Conservation (phyloP, 23 red algal species). For the Gracilaria domingensis region DNA sequence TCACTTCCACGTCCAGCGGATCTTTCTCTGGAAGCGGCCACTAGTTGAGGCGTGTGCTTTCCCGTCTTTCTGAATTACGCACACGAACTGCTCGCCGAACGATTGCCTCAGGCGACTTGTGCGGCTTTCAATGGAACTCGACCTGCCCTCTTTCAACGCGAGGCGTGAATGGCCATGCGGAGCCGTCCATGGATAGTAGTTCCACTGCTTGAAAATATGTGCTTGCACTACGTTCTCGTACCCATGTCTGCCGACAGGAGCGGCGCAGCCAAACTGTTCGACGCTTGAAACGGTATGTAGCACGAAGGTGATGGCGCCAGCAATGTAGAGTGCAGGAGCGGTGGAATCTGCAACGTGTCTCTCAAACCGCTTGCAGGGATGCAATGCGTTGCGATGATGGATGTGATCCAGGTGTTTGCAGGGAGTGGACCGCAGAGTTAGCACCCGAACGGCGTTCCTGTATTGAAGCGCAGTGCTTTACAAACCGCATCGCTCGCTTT, state of each 20-base stretch:
- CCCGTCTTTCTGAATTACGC: constrained; percentile 3
- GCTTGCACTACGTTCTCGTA: constrained; percentile 55
- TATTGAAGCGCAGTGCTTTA: constrained; percentile 44
- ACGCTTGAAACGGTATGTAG: constrained; percentile 40
- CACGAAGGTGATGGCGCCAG: constrained; percentile 9
- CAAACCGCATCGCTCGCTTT: constrained; percentile 41
- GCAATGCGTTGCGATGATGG: constrained; percentile 27
- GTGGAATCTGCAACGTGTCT: constrained; percentile 35
- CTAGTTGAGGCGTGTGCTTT: constrained; percentile 22
- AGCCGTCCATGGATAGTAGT: constrained; percentile 49
- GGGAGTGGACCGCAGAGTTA: constrained; percentile 41
- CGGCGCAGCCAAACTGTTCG: constrained; percentile 39
- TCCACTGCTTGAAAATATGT: constrained; percentile 18
- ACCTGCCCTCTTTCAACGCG: constrained; percentile 41
- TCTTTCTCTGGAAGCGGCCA: constrained; percentile 16
- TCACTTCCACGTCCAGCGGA: constrained; percentile 24
- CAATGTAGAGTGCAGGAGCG: constrained; percentile 16
- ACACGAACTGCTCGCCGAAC: constrained; percentile 36
- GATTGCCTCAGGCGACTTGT: constrained; percentile 16
- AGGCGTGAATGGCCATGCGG: constrained; percentile 33
- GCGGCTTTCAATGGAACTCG: constrained; percentile 5
- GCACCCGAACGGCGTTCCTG: constrained; percentile 28
- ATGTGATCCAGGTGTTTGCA: constrained; percentile 35
- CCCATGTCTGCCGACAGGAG: constrained; percentile 43
- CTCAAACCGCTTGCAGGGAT: constrained; percentile 42